A percentile compares a stretch with the other conserved stretches of the same genome.
These are phyloP conservation scores for Dioszegia aurantiaca DNA, from an alignment of 768 basidiomycete genomes.

Conservation along the genomic window DNA sequence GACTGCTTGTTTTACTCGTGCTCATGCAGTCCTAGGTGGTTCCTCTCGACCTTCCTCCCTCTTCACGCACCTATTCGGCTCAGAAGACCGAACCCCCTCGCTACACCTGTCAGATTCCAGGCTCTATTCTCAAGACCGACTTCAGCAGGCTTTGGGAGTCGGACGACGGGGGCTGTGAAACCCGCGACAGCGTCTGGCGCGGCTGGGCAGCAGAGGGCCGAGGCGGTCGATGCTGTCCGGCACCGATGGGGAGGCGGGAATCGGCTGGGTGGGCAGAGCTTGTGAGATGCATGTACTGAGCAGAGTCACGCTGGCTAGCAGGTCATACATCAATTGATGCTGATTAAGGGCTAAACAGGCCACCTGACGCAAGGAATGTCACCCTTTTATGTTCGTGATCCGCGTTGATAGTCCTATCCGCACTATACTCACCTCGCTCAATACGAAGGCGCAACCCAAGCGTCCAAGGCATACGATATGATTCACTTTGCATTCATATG, in stretches of 20 bases:
- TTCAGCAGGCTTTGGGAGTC: constrained; percentile 13
- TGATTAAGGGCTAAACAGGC: too few relatives aligned
- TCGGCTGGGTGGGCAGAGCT: constrained; percentile 40
- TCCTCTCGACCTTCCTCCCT: constrained; percentile 45
- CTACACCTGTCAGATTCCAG: constrained; percentile 33
- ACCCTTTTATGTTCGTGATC: too few relatives aligned
- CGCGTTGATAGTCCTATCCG: too few relatives aligned
- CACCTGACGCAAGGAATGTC: too few relatives aligned
- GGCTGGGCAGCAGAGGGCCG: not conserved
- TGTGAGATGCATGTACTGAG: constrained; percentile 24
- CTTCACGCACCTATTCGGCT: constrained; percentile 39
- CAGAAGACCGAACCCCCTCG: constrained; percentile 40
- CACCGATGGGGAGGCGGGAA: constrained; percentile 49
- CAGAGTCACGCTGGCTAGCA: too few relatives aligned
- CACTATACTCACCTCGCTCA: too few relatives aligned
- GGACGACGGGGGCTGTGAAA: constrained; percentile 2
- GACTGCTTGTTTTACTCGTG: not conserved
- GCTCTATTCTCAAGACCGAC: constrained; percentile 25
- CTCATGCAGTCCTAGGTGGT: constrained; percentile 43
- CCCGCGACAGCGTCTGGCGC: constrained; percentile 10
- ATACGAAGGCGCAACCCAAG: too few relatives aligned
- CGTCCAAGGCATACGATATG: too few relatives aligned
- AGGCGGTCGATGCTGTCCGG: constrained; percentile 32
- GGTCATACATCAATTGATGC: too few relatives aligned
- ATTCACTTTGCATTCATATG: too few relatives aligned